Percentiles rank a stretch among this genome's conserved stretches.
Conservation (phyloP, 1,284 basidiomycete genomes). For the Fomitopsis palustris region DNA sequence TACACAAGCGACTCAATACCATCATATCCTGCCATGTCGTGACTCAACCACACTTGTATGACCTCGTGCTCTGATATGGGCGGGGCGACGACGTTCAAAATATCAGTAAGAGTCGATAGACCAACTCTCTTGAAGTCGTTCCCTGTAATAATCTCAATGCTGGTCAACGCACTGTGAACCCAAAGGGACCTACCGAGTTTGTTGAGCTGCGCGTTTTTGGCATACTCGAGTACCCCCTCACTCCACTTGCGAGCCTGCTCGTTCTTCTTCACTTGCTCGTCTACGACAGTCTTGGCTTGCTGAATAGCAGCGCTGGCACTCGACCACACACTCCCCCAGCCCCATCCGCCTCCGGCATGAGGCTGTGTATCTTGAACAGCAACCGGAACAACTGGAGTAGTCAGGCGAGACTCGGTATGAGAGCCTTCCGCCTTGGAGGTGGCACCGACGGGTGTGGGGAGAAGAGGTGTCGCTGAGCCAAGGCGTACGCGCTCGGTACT, state of each 20-base stretch:
- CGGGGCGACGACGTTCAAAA: constrained; percentile 95
- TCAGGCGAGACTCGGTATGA: constrained; percentile 20
- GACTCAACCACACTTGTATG: constrained; percentile 91
- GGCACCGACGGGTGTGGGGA: constrained; percentile 35
- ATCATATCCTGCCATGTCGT: constrained; percentile 96
- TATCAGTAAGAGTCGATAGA: constrained; percentile 83
- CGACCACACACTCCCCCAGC: constrained; percentile 85
- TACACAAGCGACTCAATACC: constrained; percentile 97
- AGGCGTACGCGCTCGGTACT: constrained; percentile 74
- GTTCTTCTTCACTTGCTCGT: constrained; percentile 85
- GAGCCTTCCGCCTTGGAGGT: constrained; percentile 30
- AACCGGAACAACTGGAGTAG: constrained; percentile 24
- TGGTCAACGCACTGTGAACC: neutral
- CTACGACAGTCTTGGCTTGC: constrained; percentile 84
- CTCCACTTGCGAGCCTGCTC: constrained; percentile 81
- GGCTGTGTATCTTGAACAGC: constrained; percentile 13
- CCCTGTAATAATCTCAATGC: constrained; percentile 42
- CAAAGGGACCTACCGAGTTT: constrained; percentile 60
- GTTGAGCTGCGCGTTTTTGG: constrained; percentile 62
- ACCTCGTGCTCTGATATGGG: constrained; percentile 98
- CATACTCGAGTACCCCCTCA: constrained; percentile 44
- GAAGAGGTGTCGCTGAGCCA: constrained; percentile 41
- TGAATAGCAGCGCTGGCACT: constrained; percentile 84
- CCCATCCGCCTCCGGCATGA: constrained; percentile 50
- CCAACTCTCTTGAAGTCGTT: constrained; percentile 86